A percentile compares a stretch with the other conserved stretches of the same genome.
Conservation (phyloP, 164 flowering plant species). For the Berberis vulgaris region DNA sequence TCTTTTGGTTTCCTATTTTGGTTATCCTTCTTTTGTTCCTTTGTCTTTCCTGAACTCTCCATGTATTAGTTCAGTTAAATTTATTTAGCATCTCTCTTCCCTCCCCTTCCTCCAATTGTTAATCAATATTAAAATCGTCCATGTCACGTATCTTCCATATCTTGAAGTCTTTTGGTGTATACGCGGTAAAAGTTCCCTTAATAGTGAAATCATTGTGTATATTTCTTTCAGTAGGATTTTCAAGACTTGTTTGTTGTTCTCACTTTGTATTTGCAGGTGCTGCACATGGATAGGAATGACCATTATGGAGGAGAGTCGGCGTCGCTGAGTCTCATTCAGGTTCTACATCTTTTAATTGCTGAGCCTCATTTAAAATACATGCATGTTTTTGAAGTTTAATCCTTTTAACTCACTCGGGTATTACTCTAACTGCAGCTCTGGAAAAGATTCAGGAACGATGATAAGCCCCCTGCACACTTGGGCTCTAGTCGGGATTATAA, state of each 20-base stretch:
- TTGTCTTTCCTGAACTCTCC: too few species aligned
- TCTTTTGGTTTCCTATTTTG: too few species aligned
- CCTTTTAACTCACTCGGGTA: not conserved
- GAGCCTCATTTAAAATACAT: not conserved
- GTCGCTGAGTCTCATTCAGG: conserved; percentile 86
- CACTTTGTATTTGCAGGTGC: conserved; percentile 37
- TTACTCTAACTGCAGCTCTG: conserved; percentile 49
- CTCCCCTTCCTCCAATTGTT: not conserved
- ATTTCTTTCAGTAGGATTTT: not conserved
- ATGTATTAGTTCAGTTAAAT: not conserved
- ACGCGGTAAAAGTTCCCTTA: too few species aligned
- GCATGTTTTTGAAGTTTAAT: not conserved
- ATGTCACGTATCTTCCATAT: not conserved
- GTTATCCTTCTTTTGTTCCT: too few species aligned
- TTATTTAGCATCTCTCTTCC: not conserved
- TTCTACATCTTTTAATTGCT: conserved; percentile 6
- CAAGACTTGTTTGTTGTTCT: not conserved
- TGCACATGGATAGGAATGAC: conserved; percentile 97
- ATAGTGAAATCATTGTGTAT: not conserved
- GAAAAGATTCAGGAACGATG: conserved; percentile 75
- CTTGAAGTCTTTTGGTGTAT: not conserved
- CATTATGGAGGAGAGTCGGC: conserved; percentile 90
- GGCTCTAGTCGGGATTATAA: conserved; percentile 92
- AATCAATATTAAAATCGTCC: not conserved
- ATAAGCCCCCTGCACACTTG: conserved; percentile 71